Conservation (phyloP, 2,329 filamentous ascomycete genomes). For the Pseudocercospora ulei region DNA sequence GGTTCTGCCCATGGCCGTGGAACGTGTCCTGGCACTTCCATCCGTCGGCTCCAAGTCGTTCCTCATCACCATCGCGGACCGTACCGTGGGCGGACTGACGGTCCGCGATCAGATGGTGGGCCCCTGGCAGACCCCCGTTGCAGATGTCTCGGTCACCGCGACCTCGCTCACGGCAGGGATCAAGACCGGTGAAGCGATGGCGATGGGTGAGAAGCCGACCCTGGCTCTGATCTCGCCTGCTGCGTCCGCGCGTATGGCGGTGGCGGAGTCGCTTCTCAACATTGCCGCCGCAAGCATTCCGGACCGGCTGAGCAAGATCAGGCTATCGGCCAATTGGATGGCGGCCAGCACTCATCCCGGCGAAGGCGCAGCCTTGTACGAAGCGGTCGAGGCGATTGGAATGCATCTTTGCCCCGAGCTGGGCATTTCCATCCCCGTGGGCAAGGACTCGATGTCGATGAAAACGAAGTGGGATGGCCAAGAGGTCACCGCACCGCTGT, state of each 20-base stretch:
- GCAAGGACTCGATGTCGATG: constrained; percentile 98
- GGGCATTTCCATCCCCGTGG: constrained; percentile 89
- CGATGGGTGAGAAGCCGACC: constrained; percentile 86
- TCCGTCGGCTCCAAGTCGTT: constrained; percentile 95
- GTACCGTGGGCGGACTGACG: constrained; percentile 80
- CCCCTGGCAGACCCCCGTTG: constrained; percentile 87
- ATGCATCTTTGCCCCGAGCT: constrained; percentile 84
- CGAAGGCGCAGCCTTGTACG: constrained; percentile 83
- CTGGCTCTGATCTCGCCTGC: constrained; percentile 81
- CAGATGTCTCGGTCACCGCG: constrained; percentile 85
- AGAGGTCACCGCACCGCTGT: constrained; percentile 86
- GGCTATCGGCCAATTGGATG: constrained; percentile 98
- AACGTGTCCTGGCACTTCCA: constrained; percentile 72
- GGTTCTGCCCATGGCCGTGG: constrained; percentile 54
- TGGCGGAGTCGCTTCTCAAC: constrained; percentile 88
- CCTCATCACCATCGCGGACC: constrained; percentile 90
- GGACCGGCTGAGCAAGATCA: constrained; percentile 65
- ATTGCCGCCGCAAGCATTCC: constrained; percentile 69
- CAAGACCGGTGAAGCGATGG: constrained; percentile 87
- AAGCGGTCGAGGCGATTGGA: constrained; percentile 85
- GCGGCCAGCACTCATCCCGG: constrained; percentile 87
- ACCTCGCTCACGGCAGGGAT: constrained; percentile 65
- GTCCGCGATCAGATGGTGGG: constrained; percentile 92
- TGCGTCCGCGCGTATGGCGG: constrained; percentile 90
- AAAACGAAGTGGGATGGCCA: constrained; percentile 87